Base-by-base conservation (phyloP, 306 rosid genomes). In the Medicago lupulina region DNA sequence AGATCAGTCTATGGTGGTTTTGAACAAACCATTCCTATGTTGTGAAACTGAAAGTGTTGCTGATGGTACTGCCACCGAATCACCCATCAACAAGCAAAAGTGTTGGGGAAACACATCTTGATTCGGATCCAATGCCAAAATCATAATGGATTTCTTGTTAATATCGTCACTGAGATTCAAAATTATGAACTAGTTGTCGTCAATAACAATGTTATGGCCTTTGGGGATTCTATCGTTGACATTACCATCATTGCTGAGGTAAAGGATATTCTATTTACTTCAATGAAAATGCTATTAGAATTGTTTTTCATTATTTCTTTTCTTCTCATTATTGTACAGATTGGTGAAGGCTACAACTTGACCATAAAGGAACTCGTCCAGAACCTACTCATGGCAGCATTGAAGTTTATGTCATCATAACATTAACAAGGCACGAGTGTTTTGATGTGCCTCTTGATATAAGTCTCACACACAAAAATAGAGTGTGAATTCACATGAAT, bases 191-290 rank as follows among this genome's bases (percentile, higher is more conserved):
- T 91, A 1, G 68, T 53, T 25, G 84, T 85, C 11, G 67, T 81
- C 44, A 85, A 68, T 60, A 80, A 74, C 72, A 77, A 79, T 68
- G 79, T 74, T 25, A 44, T 86, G 14, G 81, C 85, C 0, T 80
- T 86, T 73, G 89, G 85, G 0, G 60, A 59, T 38, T 74, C 85
- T 9, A 80, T 82, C 11, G 83, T 69, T 1, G 87, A 88, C 46
- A 74, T 92, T 6, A 90, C 92, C 36, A 40, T 89, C 23, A 46
- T 90, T 79, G 91, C 91, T 64, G 85, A 88, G 97, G 97, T 93
- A 81, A 14, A 61, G 3, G 8, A 60, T 10, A 66, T 23, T 65
- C 14, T 18, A 8, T 50, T n/a, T 50, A 21, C 40, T 78, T 19
- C 88, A 0, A 81, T 87, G 76, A 28, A 28, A 28, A 3, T 0